Evolutionary conservation across 345 rosid species (phyloP).

Genomic region (Barbarea vulgaris): DNA sequence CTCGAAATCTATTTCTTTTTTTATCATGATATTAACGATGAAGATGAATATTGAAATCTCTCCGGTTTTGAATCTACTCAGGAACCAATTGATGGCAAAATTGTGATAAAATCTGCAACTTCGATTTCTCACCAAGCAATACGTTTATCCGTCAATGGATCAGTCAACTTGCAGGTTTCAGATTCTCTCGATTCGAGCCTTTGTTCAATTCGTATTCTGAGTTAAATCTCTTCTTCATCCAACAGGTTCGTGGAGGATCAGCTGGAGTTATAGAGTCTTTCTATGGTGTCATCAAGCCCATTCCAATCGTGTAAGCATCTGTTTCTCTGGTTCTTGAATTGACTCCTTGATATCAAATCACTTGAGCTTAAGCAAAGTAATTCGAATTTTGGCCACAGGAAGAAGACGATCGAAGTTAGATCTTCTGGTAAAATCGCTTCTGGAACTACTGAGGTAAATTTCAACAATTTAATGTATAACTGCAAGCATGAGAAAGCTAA

Average conservation of each 20-base stretch:
- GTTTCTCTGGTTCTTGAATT: background rate
- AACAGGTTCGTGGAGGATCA: constrained; percentile 85
- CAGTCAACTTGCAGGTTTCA: constrained; percentile 74
- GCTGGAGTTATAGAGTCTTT: constrained; percentile 85
- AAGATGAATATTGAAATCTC: background rate
- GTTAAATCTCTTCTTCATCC: background rate
- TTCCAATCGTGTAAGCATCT: constrained; percentile 56
- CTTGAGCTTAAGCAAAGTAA: background rate
- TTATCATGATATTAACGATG: background rate
- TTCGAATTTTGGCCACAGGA: constrained; percentile 45
- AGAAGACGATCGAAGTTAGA: constrained; percentile 58
- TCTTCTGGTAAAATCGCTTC: constrained; percentile 72
- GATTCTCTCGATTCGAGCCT: background rate
- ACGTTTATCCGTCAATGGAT: constrained; percentile 67
- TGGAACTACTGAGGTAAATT: constrained; percentile 84
- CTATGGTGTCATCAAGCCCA: constrained; percentile 82
- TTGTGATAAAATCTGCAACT: constrained; percentile 66
- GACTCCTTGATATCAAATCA: background rate
- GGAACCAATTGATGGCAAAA: constrained; percentile 75
- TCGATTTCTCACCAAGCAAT: constrained; percentile 75
- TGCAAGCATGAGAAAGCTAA: background rate
- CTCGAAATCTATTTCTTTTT: background rate
- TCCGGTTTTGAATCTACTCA: constrained; percentile 26
- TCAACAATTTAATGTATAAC: background rate
- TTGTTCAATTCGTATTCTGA: background rate